A percentile compares a stretch with the other conserved stretches of the same genome.
phyloP scores from a whole-genome alignment of 371 early-diverging fungal species.

The Mortierella sp. region DNA sequence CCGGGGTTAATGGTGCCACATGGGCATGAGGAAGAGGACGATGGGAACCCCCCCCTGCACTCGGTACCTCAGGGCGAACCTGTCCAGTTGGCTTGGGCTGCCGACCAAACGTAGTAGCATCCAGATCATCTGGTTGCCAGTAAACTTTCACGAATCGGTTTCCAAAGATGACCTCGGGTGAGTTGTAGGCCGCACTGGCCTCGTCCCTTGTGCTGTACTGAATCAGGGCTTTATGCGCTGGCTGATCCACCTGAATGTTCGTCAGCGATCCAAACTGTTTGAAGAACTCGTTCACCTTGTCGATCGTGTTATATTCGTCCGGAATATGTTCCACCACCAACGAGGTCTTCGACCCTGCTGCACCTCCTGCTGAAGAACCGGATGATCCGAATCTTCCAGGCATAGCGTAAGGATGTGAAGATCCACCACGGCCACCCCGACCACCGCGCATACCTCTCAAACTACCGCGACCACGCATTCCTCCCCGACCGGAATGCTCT shows the following conservation, averaged over 20 bases:
- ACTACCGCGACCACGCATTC: conserved; percentile 39
- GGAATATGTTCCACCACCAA: conserved; percentile 84
- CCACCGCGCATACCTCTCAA: conserved; percentile 61
- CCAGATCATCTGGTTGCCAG: conserved; percentile 68
- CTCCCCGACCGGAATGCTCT: conserved; percentile 36
- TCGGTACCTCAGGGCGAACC: conserved; percentile 40
- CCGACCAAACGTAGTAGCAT: conserved; percentile 31
- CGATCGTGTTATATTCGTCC: conserved; percentile 68
- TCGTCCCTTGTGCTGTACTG: conserved; percentile 72
- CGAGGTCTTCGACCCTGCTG: conserved; percentile 59
- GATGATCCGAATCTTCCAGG: conserved; percentile 38
- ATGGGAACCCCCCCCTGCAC: conserved; percentile 1
- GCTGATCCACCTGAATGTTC: conserved; percentile 74
- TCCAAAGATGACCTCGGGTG: conserved; percentile 86
- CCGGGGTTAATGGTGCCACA: conserved; percentile 17
- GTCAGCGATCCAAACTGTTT: conserved; percentile 78
- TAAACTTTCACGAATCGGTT: conserved; percentile 92
- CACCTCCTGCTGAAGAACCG: conserved; percentile 25
- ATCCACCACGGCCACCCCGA: conserved; percentile 75
- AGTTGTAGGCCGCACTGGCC: conserved; percentile 78
- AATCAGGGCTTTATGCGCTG: conserved; percentile 68
- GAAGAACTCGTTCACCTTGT: conserved; percentile 79
- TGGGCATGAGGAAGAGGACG: conserved; percentile 5
- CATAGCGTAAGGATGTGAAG: conserved; percentile 27
- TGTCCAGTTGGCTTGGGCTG: conserved; percentile 39